phyloP scores from a whole-genome alignment of 768 basidiomycete species.

The Xerocomus potaroensis region DNA sequence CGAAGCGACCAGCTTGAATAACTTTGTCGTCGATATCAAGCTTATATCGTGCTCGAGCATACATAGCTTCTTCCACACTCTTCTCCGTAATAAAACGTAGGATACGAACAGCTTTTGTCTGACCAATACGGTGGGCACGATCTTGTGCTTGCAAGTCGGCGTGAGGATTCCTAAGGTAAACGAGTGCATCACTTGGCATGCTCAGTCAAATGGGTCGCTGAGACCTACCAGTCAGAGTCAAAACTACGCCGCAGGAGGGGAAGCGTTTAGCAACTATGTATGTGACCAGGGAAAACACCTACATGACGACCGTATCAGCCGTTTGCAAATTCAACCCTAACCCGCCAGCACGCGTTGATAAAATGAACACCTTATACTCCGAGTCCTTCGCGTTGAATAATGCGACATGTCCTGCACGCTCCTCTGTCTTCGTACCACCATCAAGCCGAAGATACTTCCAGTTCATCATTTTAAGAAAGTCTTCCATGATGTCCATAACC shows the following conservation, averaged over 20 bases:
- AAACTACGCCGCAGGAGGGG: slow-evolving; percentile 42
- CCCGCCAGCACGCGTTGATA: slow-evolving; percentile 92
- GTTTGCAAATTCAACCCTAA: slow-evolving; percentile 93
- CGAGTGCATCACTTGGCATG: background rate
- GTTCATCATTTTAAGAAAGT: slow-evolving; percentile 83
- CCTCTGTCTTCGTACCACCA: slow-evolving; percentile 94
- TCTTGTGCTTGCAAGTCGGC: slow-evolving; percentile 99
- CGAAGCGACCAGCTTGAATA: slow-evolving; percentile 98
- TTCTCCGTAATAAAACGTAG: slow-evolving; percentile 96
- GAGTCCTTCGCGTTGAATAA: slow-evolving; percentile 88
- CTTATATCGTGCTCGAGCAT: slow-evolving; percentile 91
- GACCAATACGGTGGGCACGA: slow-evolving; percentile 99
- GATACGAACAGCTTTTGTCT: slow-evolving; percentile 96
- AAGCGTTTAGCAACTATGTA: slow-evolving; percentile 6
- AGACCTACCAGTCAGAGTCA: slow-evolving; percentile 64
- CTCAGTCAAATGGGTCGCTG: background rate
- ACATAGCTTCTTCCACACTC: slow-evolving; percentile 98
- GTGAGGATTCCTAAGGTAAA: slow-evolving; percentile 80
- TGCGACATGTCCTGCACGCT: slow-evolving; percentile 82
- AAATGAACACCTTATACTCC: slow-evolving; percentile 86
- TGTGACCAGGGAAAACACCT: slow-evolving; percentile 27
- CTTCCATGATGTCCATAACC: slow-evolving; percentile 98
- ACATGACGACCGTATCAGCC: slow-evolving; percentile 96
- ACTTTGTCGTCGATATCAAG: slow-evolving; percentile 99
- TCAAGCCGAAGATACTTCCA: slow-evolving; percentile 92